Conservation (phyloP, 169 alveolate genomes). For the Cryptosporidium bovis region DNA sequence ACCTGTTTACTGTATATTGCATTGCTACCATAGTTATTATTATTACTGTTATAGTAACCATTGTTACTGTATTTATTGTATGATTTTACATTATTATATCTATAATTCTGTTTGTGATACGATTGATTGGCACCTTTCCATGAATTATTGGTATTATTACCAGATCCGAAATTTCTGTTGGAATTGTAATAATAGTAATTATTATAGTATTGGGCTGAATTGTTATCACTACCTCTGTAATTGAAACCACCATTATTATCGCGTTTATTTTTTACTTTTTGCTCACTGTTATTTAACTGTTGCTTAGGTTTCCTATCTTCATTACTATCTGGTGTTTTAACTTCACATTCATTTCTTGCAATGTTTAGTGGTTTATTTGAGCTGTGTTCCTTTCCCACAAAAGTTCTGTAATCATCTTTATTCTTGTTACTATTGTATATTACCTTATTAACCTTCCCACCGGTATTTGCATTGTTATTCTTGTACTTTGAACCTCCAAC, state of each 20-base stretch:
- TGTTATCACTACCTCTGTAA: not conserved
- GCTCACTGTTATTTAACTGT: not conserved
- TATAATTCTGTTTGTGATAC: not conserved
- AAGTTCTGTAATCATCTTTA: not conserved
- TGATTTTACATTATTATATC: not conserved
- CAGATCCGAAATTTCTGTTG: not conserved
- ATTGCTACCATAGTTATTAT: not conserved
- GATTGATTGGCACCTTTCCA: not conserved
- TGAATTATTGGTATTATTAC: not conserved
- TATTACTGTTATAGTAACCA: not conserved
- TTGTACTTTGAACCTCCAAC: not conserved
- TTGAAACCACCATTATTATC: not conserved
- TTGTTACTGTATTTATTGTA: not conserved
- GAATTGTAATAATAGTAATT: not conserved
- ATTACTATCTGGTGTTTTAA: not conserved
- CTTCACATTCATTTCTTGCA: not conserved
- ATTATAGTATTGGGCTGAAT: not conserved
- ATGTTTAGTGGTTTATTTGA: not conserved
- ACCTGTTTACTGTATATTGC: not conserved
- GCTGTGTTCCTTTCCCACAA: not conserved
- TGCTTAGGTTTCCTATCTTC: not conserved
- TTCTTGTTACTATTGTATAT: not conserved
- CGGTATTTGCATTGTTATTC: not conserved
- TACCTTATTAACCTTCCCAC: not conserved
- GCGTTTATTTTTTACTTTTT: not conserved